Evolutionary conservation across 192 early-diverging fungal genomes (phyloP), one percentile per base, ranked within the genome.

Genomic region (Globomyces pollinis-pini): DNA sequence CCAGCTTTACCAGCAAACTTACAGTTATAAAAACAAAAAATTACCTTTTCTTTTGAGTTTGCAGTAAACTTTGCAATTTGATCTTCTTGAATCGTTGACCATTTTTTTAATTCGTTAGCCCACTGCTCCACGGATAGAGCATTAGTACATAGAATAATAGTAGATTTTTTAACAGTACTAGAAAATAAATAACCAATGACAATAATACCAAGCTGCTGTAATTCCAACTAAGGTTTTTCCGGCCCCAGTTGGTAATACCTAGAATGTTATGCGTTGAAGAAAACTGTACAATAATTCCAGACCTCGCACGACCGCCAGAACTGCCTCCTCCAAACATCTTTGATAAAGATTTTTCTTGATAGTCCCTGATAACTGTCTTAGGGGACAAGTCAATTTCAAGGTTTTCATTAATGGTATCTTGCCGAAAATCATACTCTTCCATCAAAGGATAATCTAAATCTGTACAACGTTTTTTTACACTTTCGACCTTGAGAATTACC

Each of bases 221-320:
- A 99, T 95, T 9, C 96, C 96, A 0, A 99, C 96, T 23, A 99
- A 73, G 0, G 96, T 99, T 70, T 99, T 99, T 31, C 96, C 96
- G 7, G 95, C 95, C 57, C 96, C 96, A 57, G 93, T 94, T 0
- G 95, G 94, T 55, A 99, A 74, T 2, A 32, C 50, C 15, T 16
- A 24, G 50, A 36, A 16, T 2, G n/a, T 24, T 38, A 16, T 16
- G 18, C 28, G 5, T 20, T 24, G 13, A 43, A 43, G 0, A 52
- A 52, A 16, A n/a, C n/a, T n/a, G n/a, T n/a, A 99, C 96, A 70
- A 99, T 99, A 59, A 98, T 94, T 11, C 96, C 96, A 38, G 87
- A 90, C 51, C 94, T 71, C 4, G 96, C 91, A 30, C 91, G 79
- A n/a, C 41, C 41, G 2, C 69, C 69, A 23, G 59, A 82, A 62